Evolutionary conservation across 2,329 filamentous ascomycete genomes (phyloP), one percentile per base, ranked within the genome.

Genomic region (Beauveria bassiana): DNA sequence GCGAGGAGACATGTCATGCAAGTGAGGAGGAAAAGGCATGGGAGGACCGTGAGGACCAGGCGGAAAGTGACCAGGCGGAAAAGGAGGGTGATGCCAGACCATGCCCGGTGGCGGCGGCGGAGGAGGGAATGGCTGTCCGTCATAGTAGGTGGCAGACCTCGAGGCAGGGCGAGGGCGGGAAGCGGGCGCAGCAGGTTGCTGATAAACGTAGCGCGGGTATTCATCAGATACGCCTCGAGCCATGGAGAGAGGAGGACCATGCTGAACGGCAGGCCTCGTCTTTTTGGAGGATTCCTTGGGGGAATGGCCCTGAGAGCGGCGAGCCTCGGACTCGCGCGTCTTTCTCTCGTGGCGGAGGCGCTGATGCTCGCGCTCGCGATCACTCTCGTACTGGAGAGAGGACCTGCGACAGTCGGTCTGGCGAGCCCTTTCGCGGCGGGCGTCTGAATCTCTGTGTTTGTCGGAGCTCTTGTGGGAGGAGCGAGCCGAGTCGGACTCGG

Each of bases 401-500:
- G 68, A 67, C n/a, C 66, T 64, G 18, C 59, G 40, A 34, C 51
- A 42, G 8, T 61, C 51, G 42, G 18, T 40, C 26, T 50, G 49
- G 3, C 50, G 59, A 43, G 42, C n/a, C 22, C 42, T 54, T 6
- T 54, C 50, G 31, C 50, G 51, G 50, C 49, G 47, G 38, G 46
- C 24, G 9, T 59, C 57, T 49, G 57, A 12, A 16, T 70, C 70
- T 14, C 64, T 67, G 12, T 73, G 67, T 40, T 67, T 66, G 38
- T 59, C 57, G 57, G 49, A 54, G 47, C 52, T 22, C 45, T 71
- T 71, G 22, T 67, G 64, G 5, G 75, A 73, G 34, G 77, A 77
- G 43, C 74, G 70, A 18, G 76, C 79, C 46, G 77, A 73, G 66
- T 81, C 76, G 54, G 78, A 77, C 66, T 79, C 78, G 64, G 73